Conservation (phyloP, 805 yeast species). For the Yarrowia yakushimensis region DNA sequence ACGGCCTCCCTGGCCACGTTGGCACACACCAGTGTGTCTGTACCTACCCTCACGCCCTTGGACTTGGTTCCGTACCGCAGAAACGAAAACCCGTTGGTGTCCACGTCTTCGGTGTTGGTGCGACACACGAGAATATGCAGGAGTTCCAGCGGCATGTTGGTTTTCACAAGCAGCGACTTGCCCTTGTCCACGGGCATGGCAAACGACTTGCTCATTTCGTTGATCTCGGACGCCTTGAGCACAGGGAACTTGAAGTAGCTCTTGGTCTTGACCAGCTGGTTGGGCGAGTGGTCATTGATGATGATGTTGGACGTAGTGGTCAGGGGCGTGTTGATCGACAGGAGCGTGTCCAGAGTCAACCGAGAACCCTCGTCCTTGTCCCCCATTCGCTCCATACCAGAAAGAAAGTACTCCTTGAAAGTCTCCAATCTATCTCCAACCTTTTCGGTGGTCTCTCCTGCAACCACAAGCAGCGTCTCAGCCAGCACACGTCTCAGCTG, state of each 20-base stretch:
- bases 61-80: background rate
- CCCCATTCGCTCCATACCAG: constrained; percentile 33
- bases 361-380: too few species aligned
- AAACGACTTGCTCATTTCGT: constrained; percentile 9
- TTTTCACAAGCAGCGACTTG: background rate
- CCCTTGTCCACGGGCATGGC: background rate
- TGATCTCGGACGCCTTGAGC: constrained; percentile 4
- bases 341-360: background rate
- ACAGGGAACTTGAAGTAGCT: constrained; percentile 15
- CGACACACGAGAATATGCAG: constrained; percentile 9
- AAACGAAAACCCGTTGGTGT: background rate
- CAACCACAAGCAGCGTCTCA: constrained; percentile 53
- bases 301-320: background rate
- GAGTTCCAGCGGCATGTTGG: background rate
- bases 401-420: constrained; percentile 45
- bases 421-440: constrained; percentile 46
- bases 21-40: constrained; percentile 13
- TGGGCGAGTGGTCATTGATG: constrained; percentile 24
- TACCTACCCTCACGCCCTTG: background rate
- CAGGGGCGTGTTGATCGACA: background rate
- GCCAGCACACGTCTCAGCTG: constrained; percentile 67
- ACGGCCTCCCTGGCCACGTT: background rate
- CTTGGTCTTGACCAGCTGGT: constrained; percentile 19
- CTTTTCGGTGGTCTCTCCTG: constrained; percentile 35
- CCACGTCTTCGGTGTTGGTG: background rate